Percentiles rank a stretch among this genome's conserved stretches.
phyloP scores from a whole-genome alignment of 441 rosid species.

The Biscutella laevigata region DNA sequence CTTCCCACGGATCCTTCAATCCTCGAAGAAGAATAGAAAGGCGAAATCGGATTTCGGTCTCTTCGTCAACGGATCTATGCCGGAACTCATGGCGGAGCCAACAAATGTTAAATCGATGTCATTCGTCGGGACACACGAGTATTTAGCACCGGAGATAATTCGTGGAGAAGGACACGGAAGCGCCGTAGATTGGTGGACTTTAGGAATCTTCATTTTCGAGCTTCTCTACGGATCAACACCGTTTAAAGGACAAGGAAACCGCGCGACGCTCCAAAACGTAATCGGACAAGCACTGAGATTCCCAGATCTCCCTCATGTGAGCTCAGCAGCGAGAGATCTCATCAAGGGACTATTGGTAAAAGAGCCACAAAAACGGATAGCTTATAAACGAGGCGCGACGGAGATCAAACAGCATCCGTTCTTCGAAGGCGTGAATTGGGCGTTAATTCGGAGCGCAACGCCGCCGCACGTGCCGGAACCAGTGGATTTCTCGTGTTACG shows the following conservation, averaged over 20 bases:
- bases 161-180: constrained; percentile 92
- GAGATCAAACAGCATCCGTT: constrained; percentile 84
- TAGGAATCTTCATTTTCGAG: constrained; percentile 73
- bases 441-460: constrained; percentile 62
- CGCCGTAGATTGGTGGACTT: constrained; percentile 95
- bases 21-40: constrained; percentile 62
- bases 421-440: constrained; percentile 87
- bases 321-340: constrained; percentile 58
- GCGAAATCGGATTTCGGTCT: constrained; percentile 70
- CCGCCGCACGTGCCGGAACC: constrained; percentile 82
- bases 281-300: constrained; percentile 73
- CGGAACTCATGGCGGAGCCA: constrained; percentile 85
- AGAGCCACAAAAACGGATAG: constrained; percentile 70
- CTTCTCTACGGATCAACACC: constrained; percentile 72
- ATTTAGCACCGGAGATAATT: constrained; percentile 78
- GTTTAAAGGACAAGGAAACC: constrained; percentile 73
- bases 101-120: constrained; percentile 82
- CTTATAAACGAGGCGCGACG: constrained; percentile 76
- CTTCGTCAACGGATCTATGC: constrained; percentile 49
- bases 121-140: constrained; percentile 92
- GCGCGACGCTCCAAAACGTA: constrained; percentile 68
- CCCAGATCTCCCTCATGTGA: constrained; percentile 64
- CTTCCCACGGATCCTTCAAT: constrained; percentile 60
- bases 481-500: constrained; percentile 51
- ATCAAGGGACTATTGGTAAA: constrained; percentile 64